Percentiles rank a stretch among this genome's conserved stretches.
Conservation (phyloP, 306 rosid genomes). For the Acacia acuminata region DNA sequence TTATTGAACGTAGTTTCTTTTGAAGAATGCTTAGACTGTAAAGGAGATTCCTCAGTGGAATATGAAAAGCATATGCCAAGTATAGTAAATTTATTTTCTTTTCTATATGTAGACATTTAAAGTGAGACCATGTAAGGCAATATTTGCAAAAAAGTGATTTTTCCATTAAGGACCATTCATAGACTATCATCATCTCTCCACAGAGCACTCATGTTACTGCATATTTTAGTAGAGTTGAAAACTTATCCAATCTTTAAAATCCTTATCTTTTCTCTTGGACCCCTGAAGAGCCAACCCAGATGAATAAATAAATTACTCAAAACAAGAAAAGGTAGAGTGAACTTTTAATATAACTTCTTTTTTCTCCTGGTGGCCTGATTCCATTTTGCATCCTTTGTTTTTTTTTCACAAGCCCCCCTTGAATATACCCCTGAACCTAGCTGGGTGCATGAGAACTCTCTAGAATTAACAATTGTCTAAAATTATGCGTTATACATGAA, state of each 20-base stretch:
- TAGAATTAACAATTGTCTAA: conserved; percentile 13
- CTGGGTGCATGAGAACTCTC: conserved; percentile 3
- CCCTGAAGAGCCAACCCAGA: conserved; percentile 35
- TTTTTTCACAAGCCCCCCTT: background rate
- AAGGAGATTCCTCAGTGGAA: conserved; percentile 35
- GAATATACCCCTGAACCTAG: conserved; percentile 23
- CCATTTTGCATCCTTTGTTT: conserved; percentile 36
- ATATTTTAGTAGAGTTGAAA: conserved; percentile 27
- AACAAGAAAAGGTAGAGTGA: conserved; percentile 18
- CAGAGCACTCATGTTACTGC: conserved; percentile 7
- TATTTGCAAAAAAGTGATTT: conserved; percentile 27
- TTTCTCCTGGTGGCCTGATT: conserved; percentile 28
- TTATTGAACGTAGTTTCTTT: background rate
- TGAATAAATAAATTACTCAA: conserved; percentile 18
- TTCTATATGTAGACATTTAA: conserved; percentile 26
- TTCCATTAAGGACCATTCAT: conserved; percentile 6
- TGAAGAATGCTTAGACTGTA: conserved; percentile 39
- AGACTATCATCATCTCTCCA: background rate
- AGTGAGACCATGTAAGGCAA: conserved; percentile 10
- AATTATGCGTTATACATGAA: conserved; percentile 27
- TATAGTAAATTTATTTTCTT: conserved; percentile 20
- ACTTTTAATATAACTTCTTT: conserved; percentile 19
- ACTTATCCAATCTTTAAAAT: conserved; percentile 28
- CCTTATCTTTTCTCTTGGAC: conserved; percentile 31
- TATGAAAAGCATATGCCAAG: conserved; percentile 20